These are phyloP conservation scores for Fusarium subglutinans DNA, from an alignment of 2,329 filamentous ascomycete species.

Conservation along the genomic window DNA sequence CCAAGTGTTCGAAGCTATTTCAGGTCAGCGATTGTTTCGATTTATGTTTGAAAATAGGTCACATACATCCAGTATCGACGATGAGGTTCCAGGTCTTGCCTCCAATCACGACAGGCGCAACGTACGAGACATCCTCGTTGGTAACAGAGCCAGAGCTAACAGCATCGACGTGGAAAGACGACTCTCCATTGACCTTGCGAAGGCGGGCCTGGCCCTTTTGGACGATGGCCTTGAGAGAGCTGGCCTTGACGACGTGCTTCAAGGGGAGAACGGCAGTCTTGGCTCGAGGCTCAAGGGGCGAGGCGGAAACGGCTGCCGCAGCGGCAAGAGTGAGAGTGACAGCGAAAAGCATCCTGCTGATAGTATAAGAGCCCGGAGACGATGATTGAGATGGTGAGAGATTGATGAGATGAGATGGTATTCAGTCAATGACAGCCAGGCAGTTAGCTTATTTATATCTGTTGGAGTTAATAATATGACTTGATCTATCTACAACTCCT, in stretches of 20 bases:
- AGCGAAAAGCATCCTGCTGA: background rate
- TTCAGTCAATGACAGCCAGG: background rate
- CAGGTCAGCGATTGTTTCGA: accelerated
- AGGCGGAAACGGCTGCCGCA: background rate
- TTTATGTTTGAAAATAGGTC: accelerated
- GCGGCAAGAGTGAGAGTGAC: background rate
- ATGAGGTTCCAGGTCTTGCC: background rate
- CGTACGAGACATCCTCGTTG: background rate
- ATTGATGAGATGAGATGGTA: background rate
- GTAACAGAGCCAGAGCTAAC: background rate
- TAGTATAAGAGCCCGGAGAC: too few species aligned
- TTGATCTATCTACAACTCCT: background rate
- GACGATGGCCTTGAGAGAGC: background rate
- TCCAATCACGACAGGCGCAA: background rate
- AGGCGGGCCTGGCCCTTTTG: background rate
- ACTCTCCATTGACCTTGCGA: background rate
- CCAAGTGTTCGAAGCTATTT: background rate
- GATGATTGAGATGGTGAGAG: background rate
- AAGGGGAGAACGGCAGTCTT: background rate
- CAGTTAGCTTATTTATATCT: background rate
- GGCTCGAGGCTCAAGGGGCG: background rate
- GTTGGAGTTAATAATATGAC: background rate
- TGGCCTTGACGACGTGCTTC: background rate
- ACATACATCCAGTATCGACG: background rate
- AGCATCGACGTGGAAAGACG: background rate